Percentiles rank a stretch among this genome's conserved stretches.
Evolutionary conservation across 2,329 filamentous ascomycete species (phyloP).

Genomic region (Phaeosphaeriaceae sp.): DNA sequence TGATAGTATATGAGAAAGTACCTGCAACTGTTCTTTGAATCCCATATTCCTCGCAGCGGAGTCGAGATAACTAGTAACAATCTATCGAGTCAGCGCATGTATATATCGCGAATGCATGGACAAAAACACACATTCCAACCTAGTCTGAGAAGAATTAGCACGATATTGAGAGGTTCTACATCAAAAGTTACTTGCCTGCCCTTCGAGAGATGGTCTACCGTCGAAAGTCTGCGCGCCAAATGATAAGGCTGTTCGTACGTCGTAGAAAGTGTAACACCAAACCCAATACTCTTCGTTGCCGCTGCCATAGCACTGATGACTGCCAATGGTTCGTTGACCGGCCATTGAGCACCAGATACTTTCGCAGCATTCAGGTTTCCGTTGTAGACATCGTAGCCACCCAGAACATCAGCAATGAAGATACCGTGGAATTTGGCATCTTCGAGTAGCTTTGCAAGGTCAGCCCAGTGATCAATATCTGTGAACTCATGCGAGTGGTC

Average conservation of each 20-base stretch:
- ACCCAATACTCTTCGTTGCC: slow-evolving; percentile 70
- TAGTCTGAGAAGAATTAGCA: slow-evolving; percentile 18
- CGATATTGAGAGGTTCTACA: neutral
- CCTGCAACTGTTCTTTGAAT: slow-evolving; percentile 58
- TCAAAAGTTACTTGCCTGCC: slow-evolving; percentile 54
- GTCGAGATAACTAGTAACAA: slow-evolving; percentile 73
- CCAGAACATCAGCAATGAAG: slow-evolving; percentile 56
- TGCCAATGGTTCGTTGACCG: slow-evolving; percentile 72
- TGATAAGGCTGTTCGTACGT: slow-evolving; percentile 75
- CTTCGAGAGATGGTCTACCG: slow-evolving; percentile 70
- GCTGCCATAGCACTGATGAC: slow-evolving; percentile 72
- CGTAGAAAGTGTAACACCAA: slow-evolving; percentile 71
- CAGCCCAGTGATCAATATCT: slow-evolving; percentile 46
- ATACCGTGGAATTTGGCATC: slow-evolving; percentile 50
- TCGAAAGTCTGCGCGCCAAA: slow-evolving; percentile 69
- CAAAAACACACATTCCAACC: slow-evolving; percentile 33
- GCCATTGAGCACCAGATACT: slow-evolving; percentile 70
- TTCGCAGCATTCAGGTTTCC: slow-evolving; percentile 68
- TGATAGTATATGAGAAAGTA: slow-evolving; percentile 65
- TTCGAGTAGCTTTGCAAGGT: slow-evolving; percentile 48
- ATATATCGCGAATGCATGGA: neutral
- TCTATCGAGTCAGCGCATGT: slow-evolving; percentile 28
- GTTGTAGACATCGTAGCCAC: slow-evolving; percentile 73
- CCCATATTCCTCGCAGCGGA: slow-evolving; percentile 71
- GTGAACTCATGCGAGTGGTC: slow-evolving; percentile 67